Evolutionary conservation across 2,329 filamentous ascomycete species (phyloP).

Genomic region (Stagonosporopsis chrysanthemi): DNA sequence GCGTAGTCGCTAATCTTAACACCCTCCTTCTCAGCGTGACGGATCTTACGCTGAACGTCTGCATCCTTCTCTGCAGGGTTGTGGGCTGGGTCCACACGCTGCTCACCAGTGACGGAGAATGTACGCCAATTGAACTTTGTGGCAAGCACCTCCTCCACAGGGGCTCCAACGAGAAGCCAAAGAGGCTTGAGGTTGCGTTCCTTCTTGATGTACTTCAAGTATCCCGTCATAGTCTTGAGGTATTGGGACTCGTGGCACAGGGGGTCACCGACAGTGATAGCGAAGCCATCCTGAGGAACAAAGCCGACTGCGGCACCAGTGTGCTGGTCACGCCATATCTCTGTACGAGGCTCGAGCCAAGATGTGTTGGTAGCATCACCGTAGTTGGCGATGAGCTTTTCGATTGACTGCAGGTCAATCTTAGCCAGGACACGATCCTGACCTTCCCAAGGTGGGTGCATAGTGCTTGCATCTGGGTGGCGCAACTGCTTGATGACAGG

Average conservation of each 20-base stretch:
- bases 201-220: slow-evolving; percentile 76
- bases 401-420: slow-evolving; percentile 72
- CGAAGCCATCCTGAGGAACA: slow-evolving; percentile 77
- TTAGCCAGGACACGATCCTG: slow-evolving; percentile 57
- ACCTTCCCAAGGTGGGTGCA: slow-evolving; percentile 70
- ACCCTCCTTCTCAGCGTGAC: slow-evolving; percentile 81
- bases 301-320: slow-evolving; percentile 88
- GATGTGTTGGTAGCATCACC: slow-evolving; percentile 93
- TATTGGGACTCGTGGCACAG: slow-evolving; percentile 84
- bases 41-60: slow-evolving; percentile 76
- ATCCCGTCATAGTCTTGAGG: slow-evolving; percentile 73
- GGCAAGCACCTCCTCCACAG: slow-evolving; percentile 80
- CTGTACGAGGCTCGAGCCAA: slow-evolving; percentile 88
- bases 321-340: slow-evolving; percentile 80
- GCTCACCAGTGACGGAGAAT: slow-evolving; percentile 86
- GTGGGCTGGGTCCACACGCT: slow-evolving; percentile 78
- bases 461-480: slow-evolving; percentile 86
- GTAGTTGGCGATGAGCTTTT: slow-evolving; percentile 93
- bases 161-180: slow-evolving; percentile 86
- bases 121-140: slow-evolving; percentile 85
- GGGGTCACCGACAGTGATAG: slow-evolving; percentile 86
- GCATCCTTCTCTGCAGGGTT: slow-evolving; percentile 71
- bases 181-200: slow-evolving; percentile 78
- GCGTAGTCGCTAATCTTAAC: slow-evolving; percentile 79
- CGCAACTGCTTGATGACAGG: slow-evolving; percentile 71